A percentile compares a stretch with the other conserved stretches of the same genome.
Conservation (phyloP, 176 grass and related monocot genomes). For the Leersia perrieri region DNA sequence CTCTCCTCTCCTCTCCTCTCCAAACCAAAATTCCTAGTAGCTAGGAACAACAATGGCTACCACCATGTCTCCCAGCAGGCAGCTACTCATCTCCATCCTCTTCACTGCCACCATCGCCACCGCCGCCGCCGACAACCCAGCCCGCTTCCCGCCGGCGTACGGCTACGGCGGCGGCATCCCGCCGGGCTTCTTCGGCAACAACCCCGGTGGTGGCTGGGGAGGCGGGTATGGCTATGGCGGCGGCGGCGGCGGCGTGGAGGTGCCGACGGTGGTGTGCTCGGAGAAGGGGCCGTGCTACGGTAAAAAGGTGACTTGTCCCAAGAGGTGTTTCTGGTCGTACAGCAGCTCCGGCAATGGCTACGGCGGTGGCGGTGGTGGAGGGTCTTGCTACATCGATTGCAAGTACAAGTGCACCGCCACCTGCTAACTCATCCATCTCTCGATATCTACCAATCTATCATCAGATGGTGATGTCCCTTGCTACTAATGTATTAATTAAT, state of each 20-base stretch:
- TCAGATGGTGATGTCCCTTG: too few species aligned
- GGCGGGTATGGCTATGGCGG: slow-evolving; percentile 53
- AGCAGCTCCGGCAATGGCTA: slow-evolving; percentile 56
- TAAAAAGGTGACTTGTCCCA: slow-evolving; percentile 56
- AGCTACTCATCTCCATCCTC: neutral
- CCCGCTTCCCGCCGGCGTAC: neutral
- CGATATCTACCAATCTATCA: too few species aligned
- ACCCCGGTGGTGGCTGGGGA: slow-evolving; percentile 14
- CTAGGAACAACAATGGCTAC: neutral
- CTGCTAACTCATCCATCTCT: too few species aligned
- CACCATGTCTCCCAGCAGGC: neutral
- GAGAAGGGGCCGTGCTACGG: slow-evolving; percentile 68
- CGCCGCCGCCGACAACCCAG: slow-evolving; percentile 28
- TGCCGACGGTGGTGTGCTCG: slow-evolving; percentile 55
- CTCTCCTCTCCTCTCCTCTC: too few species aligned
- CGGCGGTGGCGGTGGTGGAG: slow-evolving; percentile 64
- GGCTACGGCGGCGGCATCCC: slow-evolving; percentile 35
- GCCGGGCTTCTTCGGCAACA: neutral
- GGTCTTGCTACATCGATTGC: slow-evolving; percentile 78
- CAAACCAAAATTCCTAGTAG: too few species aligned
- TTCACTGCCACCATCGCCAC: neutral
- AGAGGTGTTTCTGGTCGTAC: slow-evolving; percentile 64
- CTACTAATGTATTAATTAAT: too few species aligned
- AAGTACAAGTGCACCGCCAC: slow-evolving; percentile 57
- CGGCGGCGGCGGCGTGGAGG: slow-evolving; percentile 41